phyloP scores from a whole-genome alignment of 2,329 filamentous ascomycete genomes.

The Aspergillus spinulosporus region DNA sequence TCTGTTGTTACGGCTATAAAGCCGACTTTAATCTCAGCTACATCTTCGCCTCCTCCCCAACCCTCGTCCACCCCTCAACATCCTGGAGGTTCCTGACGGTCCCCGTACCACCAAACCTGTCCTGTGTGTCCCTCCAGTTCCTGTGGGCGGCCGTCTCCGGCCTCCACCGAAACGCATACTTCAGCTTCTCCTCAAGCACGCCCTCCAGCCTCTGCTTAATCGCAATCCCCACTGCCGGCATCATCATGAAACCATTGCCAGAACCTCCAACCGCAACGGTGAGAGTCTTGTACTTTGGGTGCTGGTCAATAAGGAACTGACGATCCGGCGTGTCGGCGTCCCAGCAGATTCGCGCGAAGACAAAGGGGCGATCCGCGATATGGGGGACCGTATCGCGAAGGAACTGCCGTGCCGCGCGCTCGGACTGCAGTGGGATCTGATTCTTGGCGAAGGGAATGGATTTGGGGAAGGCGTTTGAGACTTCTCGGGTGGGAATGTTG shows the following conservation, averaged over 20 bases:
- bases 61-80: conserved; percentile 43
- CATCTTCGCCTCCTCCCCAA: background rate
- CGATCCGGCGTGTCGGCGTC: conserved; percentile 58
- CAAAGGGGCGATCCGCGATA: conserved; percentile 51
- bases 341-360: conserved; percentile 58
- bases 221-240: conserved; percentile 51
- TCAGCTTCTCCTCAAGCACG: conserved; percentile 43
- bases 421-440: conserved; percentile 48
- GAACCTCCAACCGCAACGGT: conserved; percentile 41
- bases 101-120: conserved; percentile 49
- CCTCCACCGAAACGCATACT: conserved; percentile 51
- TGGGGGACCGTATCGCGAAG: conserved; percentile 56
- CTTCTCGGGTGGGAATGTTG: conserved; percentile 39
- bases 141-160: conserved; percentile 50
- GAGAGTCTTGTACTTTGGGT: conserved; percentile 48
- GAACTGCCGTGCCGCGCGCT: conserved; percentile 49
- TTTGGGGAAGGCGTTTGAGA: conserved; percentile 9
- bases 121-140: conserved; percentile 50
- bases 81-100: conserved; percentile 51
- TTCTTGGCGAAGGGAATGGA: conserved; percentile 46
- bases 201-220: conserved; percentile 52
- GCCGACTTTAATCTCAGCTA: background rate
- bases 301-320: conserved; percentile 53
- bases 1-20: background rate
- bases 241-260: conserved; percentile 42